Percentiles rank a stretch among this genome's conserved stretches.
phyloP scores from a whole-genome alignment of 2,329 filamentous ascomycete genomes.

The Sporothrix pseudoabietina region DNA sequence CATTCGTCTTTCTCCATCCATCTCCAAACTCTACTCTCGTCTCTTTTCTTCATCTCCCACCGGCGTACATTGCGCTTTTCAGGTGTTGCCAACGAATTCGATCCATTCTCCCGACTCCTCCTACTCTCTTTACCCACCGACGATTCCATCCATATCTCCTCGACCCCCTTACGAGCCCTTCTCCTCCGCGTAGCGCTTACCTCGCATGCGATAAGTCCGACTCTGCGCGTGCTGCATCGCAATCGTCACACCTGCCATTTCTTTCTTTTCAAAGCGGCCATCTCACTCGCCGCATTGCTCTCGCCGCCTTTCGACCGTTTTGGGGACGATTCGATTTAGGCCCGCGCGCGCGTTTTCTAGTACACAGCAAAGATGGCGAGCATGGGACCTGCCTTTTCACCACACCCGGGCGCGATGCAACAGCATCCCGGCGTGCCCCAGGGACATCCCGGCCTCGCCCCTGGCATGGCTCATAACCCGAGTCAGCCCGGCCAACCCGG shows the following conservation, averaged over 20 bases:
- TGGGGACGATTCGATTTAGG: neutral
- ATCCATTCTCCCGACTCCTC: neutral
- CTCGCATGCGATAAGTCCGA: constrained; percentile 23
- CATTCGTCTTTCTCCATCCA: neutral
- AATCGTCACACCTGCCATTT: neutral
- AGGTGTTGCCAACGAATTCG: neutral
- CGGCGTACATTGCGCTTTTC: neutral
- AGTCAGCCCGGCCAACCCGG: constrained; percentile 68
- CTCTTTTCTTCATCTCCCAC: neutral
- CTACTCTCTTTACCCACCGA: neutral
- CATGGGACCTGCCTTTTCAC: constrained; percentile 64
- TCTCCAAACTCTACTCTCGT: neutral
- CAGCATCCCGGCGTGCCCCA: constrained; percentile 68
- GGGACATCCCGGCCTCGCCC: constrained; percentile 62
- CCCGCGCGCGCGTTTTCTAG: constrained; percentile 3
- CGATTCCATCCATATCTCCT: neutral
- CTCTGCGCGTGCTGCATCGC: neutral
- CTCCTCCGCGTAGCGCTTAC: neutral
- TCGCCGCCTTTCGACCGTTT: constrained; percentile 1
- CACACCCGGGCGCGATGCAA: constrained; percentile 71
- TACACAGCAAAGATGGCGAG: constrained; percentile 66
- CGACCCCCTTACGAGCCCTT: neutral
- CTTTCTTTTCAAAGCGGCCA: neutral
- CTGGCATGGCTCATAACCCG: constrained; percentile 66
- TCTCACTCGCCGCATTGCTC: neutral